Conservation (phyloP, 768 basidiomycete genomes). For the Piloderma croceum region DNA sequence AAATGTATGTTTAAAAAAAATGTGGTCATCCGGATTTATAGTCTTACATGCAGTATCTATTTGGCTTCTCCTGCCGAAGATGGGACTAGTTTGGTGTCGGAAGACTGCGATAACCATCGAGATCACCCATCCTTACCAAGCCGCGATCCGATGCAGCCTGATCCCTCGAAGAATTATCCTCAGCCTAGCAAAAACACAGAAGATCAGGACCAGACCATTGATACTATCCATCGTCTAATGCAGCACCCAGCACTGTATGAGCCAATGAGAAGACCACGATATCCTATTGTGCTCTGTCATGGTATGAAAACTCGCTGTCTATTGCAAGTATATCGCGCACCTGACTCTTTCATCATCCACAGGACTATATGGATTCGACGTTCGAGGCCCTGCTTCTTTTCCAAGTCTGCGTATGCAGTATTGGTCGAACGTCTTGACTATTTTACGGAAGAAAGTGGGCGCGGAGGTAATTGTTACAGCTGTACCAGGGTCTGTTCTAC, state of each 20-base stretch:
- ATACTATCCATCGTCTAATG: slow-evolving; percentile 66
- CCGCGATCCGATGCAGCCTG: slow-evolving; percentile 8
- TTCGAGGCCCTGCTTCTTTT: slow-evolving; percentile 75
- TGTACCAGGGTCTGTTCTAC: slow-evolving; percentile 81
- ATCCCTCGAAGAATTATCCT: slow-evolving; percentile 12
- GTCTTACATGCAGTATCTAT: not conserved
- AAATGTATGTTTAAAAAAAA: no score
- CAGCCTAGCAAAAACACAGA: slow-evolving; percentile 11
- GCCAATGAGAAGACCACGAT: slow-evolving; percentile 72
- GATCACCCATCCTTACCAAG: slow-evolving; percentile 1
- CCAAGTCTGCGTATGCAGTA: slow-evolving; percentile 87
- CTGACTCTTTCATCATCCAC: slow-evolving; percentile 6
- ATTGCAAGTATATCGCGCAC: not conserved
- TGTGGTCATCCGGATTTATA: no score
- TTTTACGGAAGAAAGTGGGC: slow-evolving; percentile 74
- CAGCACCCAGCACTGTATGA: slow-evolving; percentile 73
- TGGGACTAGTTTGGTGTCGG: slow-evolving; percentile 7
- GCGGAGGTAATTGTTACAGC: slow-evolving; percentile 95
- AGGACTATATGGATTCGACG: slow-evolving; percentile 96
- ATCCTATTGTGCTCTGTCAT: slow-evolving; percentile 94
- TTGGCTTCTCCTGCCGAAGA: slow-evolving; percentile 1
- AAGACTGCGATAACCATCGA: not conserved
- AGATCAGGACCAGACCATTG: slow-evolving; percentile 24
- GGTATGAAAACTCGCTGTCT: slow-evolving; percentile 43
- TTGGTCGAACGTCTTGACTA: slow-evolving; percentile 83